phyloP scores from a whole-genome alignment of 2,329 filamentous ascomycete species.

The Tolypocladium guangdongense region DNA sequence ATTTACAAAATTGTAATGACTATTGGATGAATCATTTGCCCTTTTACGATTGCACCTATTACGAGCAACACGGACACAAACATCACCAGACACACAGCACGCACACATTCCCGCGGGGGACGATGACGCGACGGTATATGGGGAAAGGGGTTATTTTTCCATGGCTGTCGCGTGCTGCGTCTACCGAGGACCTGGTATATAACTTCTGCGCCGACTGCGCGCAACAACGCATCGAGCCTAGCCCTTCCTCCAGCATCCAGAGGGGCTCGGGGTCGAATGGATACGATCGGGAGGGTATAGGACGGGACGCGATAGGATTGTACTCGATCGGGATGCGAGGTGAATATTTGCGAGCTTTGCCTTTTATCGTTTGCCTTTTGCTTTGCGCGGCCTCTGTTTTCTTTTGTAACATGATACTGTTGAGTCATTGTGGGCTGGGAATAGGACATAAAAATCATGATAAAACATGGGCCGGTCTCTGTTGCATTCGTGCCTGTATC shows the following conservation, averaged over 20 bases:
- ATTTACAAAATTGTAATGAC: constrained; percentile 28
- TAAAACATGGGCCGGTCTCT: background rate
- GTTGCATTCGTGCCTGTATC: background rate
- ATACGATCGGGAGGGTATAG: background rate
- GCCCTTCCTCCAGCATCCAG: background rate
- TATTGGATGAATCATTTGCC: constrained; percentile 24
- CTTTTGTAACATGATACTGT: constrained; percentile 16
- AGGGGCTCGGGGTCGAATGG: background rate
- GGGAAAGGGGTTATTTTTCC: background rate
- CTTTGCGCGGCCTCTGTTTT: constrained; percentile 8
- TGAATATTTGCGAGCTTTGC: constrained; percentile 8
- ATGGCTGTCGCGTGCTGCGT: background rate
- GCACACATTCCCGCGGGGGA: background rate
- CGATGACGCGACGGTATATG: constrained; percentile 1
- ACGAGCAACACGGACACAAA: constrained; percentile 8
- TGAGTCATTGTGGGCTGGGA: constrained; percentile 9
- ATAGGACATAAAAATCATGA: constrained; percentile 13
- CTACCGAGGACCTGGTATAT: constrained; percentile 4
- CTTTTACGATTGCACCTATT: constrained; percentile 21
- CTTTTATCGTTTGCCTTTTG: constrained; percentile 9
- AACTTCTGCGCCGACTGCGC: background rate
- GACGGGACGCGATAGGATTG: constrained; percentile 2
- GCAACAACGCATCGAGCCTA: background rate
- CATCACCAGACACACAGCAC: background rate
- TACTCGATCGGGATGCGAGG: background rate